Percentiles rank a stretch among this genome's conserved stretches.
phyloP scores from a whole-genome alignment of 2,329 filamentous ascomycete species.

The Basipetospora chlamydospora region DNA sequence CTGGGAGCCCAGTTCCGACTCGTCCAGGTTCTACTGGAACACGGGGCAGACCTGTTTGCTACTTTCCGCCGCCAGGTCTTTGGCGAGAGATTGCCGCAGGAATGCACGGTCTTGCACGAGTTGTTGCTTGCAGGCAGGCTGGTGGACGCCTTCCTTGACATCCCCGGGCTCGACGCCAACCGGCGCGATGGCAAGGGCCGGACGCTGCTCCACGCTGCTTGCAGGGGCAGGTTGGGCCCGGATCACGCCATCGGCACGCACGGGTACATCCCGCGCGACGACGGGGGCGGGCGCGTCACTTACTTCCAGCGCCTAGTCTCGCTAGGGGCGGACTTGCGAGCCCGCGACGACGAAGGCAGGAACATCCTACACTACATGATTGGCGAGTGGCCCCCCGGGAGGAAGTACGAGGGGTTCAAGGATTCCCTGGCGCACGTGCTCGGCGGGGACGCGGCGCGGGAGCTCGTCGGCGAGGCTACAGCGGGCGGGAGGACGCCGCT shows the following conservation, averaged over 20 bases:
- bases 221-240: conserved; percentile 1
- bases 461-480: conserved; percentile 10
- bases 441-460: conserved; percentile 3
- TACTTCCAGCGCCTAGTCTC: conserved; percentile 11
- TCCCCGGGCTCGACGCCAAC: conserved; percentile 12
- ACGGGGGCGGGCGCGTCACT: too few species aligned
- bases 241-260: not conserved
- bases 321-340: conserved; percentile 12
- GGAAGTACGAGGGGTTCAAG: not conserved
- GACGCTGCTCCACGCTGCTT: conserved; percentile 14
- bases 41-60: conserved; percentile 14
- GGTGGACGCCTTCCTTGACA: conserved; percentile 9
- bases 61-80: conserved; percentile 5
- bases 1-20: conserved; percentile 4
- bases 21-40: conserved; percentile 10
- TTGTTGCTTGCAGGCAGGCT: conserved; percentile 7
- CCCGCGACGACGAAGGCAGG: conserved; percentile 10
- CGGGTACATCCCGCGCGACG: too few species aligned
- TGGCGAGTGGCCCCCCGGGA: too few species aligned
- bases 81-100: not conserved
- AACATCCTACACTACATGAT: conserved; percentile 13
- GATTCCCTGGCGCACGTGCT: conserved; percentile 7
- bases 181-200: conserved; percentile 12
- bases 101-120: conserved; percentile 12
- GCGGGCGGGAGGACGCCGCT: conserved; percentile 13